Evolutionary conservation across 2,329 filamentous ascomycete genomes (phyloP), one percentile per base, ranked within the genome.

Genomic region (Phaeosphaeriaceae sp.): DNA sequence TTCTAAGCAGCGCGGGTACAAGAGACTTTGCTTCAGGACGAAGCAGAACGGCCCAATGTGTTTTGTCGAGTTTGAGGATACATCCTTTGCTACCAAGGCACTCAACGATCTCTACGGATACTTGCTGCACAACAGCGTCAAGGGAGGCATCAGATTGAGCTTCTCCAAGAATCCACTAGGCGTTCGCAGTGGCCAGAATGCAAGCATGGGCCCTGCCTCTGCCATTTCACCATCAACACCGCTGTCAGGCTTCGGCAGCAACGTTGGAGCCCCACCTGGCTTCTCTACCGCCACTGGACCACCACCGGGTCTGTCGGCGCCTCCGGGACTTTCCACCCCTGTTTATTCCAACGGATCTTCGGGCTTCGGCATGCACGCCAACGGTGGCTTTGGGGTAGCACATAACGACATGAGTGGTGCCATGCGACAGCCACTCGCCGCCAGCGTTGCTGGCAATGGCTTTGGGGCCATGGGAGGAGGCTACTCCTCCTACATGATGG

Each of bases 41-140:
- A 98, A 98, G 81, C 88, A 91, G 65, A 97, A 97, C 68, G 94
- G 94, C 0, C 94, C 94, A 1, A 98, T 98, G 93, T 98, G 95
- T 75, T 98, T 98, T 77, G 95, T 99, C 40, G 95, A 99, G 77
- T 99, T 98, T 68, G 94, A 98, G 71, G 93, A 97, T 70, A 85
- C 96, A 11, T 91, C 91, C 1, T 94, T 92, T 71, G 94, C 95
- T 0, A 97, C 94, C 44, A 96, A 95, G 78, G 90, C 93, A 1
- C 84, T 98, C 2, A 88, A 93, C 63, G 92, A 97, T 56, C 84
- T 98, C 1, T 97, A 98, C 71, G 95, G 95, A 0, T 88, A 90
- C 50, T 88, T 87, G 49, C 84, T 98, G 31, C 92, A 93, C 74
- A 97, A 97, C 79, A 97, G 93, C 71, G 86, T 92, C 72, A 97